phyloP scores from a whole-genome alignment of 192 early-diverging fungal genomes.

The Lobulomyces angularis region DNA sequence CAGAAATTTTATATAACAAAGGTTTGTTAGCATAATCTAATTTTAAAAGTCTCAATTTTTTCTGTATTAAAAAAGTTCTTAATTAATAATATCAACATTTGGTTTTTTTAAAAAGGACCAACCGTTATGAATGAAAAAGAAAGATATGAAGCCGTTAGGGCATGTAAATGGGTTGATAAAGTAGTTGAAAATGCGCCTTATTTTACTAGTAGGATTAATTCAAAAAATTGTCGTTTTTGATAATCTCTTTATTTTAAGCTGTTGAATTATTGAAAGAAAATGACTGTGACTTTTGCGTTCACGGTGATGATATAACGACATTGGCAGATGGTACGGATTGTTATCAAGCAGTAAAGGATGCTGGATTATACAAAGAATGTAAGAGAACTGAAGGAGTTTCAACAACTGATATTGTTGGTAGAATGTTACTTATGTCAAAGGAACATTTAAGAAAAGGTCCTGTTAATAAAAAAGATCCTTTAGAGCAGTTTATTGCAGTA shows the following conservation, averaged over 20 bases:
- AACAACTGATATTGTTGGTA: conserved; percentile 91
- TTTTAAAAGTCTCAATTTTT: too few relatives aligned
- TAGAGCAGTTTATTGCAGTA: too few relatives aligned
- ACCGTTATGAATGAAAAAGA: conserved; percentile 95
- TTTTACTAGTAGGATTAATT: conserved; percentile 50
- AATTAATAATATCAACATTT: too few relatives aligned
- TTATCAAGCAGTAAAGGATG: conserved; percentile 90
- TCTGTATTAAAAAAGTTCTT: too few relatives aligned
- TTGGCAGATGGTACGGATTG: conserved; percentile 92
- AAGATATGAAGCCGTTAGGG: conserved; percentile 85
- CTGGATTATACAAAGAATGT: conserved; percentile 88
- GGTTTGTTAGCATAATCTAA: too few relatives aligned
- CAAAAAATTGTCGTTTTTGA: too few relatives aligned
- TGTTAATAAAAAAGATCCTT: too few relatives aligned
- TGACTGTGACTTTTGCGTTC: conserved; percentile 88
- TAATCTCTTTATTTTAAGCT: too few relatives aligned
- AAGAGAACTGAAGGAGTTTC: conserved; percentile 91
- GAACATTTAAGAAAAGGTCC: conserved; percentile 49
- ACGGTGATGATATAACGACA: conserved; percentile 96
- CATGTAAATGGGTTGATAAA: conserved; percentile 93
- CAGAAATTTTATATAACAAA: conserved; percentile 83
- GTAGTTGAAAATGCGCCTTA: conserved; percentile 90
- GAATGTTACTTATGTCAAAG: conserved; percentile 84
- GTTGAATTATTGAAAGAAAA: conserved; percentile 75
- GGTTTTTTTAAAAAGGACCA: too few relatives aligned